Base-by-base conservation (phyloP, 208 protist genomes). In the Wallacemonas sp. region DNA sequence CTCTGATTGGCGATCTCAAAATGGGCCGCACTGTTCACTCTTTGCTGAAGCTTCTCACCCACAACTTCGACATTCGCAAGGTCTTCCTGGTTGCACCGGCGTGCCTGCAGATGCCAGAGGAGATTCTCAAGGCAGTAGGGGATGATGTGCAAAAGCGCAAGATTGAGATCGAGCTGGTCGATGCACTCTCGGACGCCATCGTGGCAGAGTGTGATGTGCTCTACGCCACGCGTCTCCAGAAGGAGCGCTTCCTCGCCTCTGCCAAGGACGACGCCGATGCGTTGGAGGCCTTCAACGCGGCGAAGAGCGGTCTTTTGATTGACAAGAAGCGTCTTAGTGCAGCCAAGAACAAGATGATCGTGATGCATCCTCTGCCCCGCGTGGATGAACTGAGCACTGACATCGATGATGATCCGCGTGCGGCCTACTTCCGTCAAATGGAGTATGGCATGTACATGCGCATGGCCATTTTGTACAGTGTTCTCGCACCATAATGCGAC, bases 381-480 rank as follows among this genome's bases (percentile, higher is more conserved):
- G 96, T 98, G 27, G 91, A 98, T 63, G 98, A 99, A 84, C 97
- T 99, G 54, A 84, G 70, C 70, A 77, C 88, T 22, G 91, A 94
- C 54, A 78, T 98, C 33, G 96, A 98, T 59, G 68, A 64, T 47
- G 97, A 99, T 74, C 95, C 97, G 27, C 91, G 97, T 58, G 93
- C 97, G 2, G 96, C 90, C 21, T 99, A 99, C 88, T 99, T 99
- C 78, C 84, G 94, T 33, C 97, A 99, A 83, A 98, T 99, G 96
- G 87, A 93, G 58, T 96, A 99, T 65, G 98, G 98, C 12, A 84
- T 99, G 74, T 99, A 97, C 70, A 96, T 99, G 76, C 96, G 98
- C 66, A 99, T 99, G 98, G 97, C 98, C 24, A 83, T 99, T 46
- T 79, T 99, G 11, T 98, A 84, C 45, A 88, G 82, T 46, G 83